These are phyloP conservation scores for Lichenothelia convexa DNA, from an alignment of 495 filamentous ascomycete genomes.

Conservation along the genomic window DNA sequence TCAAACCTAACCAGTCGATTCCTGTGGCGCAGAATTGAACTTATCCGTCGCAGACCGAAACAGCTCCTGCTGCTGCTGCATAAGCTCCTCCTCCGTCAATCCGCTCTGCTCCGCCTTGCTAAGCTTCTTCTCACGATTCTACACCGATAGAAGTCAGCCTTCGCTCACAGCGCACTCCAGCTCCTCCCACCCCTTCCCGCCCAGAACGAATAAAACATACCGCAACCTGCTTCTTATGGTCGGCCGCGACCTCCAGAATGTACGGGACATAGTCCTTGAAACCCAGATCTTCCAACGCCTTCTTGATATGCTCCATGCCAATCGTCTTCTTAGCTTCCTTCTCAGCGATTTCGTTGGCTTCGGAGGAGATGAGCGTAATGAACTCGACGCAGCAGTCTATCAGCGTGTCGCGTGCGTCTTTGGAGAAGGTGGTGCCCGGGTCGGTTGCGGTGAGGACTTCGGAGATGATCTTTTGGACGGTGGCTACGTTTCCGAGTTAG, in stretches of 20 bases:
- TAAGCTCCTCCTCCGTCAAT: constrained; percentile 70
- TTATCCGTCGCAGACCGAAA: constrained; percentile 69
- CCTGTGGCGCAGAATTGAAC: constrained; percentile 33
- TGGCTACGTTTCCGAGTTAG: too few species aligned
- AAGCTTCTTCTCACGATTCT: constrained; percentile 92
- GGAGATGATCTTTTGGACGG: constrained; percentile 91
- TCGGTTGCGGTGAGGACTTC: constrained; percentile 63
- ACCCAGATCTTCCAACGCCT: constrained; percentile 73
- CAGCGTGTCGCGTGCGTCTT: constrained; percentile 82
- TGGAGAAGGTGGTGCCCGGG: constrained; percentile 58
- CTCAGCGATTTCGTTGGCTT: constrained; percentile 96
- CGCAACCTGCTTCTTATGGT: constrained; percentile 84
- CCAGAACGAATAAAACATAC: constrained; percentile 39
- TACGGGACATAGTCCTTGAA: constrained; percentile 80
- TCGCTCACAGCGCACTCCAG: constrained; percentile 1
- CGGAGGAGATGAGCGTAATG: constrained; percentile 89
- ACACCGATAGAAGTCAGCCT: constrained; percentile 6
- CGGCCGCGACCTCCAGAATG: constrained; percentile 69
- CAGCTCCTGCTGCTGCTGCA: constrained; percentile 75
- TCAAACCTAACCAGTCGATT: background rate
- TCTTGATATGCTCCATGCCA: constrained; percentile 87
- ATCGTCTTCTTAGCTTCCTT: constrained; percentile 98
- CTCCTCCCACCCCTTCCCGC: background rate
- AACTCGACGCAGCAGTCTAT: constrained; percentile 99
- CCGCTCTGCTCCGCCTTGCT: constrained; percentile 93